A percentile compares a stretch with the other conserved stretches of the same genome.
Conservation (phyloP, 306 rosid genomes). For the Alnus rubra region DNA sequence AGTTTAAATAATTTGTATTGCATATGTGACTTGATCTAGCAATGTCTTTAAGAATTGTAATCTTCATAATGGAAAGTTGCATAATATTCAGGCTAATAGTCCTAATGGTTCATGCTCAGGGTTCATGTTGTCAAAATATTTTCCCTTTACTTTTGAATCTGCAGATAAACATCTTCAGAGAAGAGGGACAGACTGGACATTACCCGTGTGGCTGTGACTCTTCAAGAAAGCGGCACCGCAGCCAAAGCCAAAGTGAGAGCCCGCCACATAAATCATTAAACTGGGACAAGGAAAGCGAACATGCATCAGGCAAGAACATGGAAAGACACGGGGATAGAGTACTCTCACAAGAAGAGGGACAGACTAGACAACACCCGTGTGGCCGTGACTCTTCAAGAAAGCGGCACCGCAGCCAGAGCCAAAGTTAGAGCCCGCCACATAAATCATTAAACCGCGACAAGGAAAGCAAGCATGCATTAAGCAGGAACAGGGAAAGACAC, state of each 20-base stretch:
- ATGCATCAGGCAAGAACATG: conserved; percentile 54
- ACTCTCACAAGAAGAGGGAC: conserved; percentile 48
- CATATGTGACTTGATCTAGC: background rate
- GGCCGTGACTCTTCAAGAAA: conserved; percentile 62
- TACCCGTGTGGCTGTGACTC: conserved; percentile 30
- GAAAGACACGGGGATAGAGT: conserved; percentile 69
- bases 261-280: conserved; percentile 60
- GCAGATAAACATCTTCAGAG: conserved; percentile 67
- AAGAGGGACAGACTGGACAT: conserved; percentile 63
- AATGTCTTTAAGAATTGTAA: background rate
- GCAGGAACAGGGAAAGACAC: conserved; percentile 64
- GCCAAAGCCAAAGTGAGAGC: conserved; percentile 68
- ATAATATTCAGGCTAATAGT: background rate
- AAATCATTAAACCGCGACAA: conserved; percentile 63
- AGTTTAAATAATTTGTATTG: background rate
- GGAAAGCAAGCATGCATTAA: conserved; percentile 66
- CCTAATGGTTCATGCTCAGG: conserved; percentile 9
- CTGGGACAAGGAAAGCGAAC: conserved; percentile 76
- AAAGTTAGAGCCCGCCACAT: conserved; percentile 65
- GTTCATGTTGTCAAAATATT: conserved; percentile 3
- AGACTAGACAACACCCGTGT: conserved; percentile 40
- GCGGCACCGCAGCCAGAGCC: conserved; percentile 72
- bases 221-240: conserved; percentile 79
- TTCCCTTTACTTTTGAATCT: conserved; percentile 14
- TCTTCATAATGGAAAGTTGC: background rate